Percentiles rank a stretch among this genome's conserved stretches.
phyloP scores from a whole-genome alignment of 2,329 filamentous ascomycete species.

The Thielaviopsis cerberus region DNA sequence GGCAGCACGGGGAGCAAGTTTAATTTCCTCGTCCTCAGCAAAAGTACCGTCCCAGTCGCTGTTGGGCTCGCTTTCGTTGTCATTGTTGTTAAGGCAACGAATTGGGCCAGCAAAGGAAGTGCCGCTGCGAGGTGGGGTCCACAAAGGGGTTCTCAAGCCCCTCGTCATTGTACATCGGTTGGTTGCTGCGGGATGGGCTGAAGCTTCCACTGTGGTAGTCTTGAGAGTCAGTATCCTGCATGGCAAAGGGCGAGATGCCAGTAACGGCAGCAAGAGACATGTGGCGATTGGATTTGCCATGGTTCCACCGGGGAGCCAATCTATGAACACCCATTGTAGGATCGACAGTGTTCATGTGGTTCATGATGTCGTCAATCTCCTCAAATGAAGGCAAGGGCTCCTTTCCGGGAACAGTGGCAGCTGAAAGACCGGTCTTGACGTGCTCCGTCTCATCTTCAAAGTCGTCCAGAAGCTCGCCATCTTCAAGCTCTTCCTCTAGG shows the following conservation, averaged over 20 bases:
- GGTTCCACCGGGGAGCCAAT: constrained; percentile 27
- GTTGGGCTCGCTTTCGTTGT: constrained; percentile 30
- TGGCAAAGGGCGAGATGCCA: background rate
- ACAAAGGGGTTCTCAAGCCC: constrained; percentile 46
- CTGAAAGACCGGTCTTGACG: constrained; percentile 12
- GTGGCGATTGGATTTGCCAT: constrained; percentile 23
- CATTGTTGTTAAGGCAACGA: constrained; percentile 40
- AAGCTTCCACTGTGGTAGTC: constrained; percentile 47
- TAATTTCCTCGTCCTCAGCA: constrained; percentile 64
- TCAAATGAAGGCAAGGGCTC: constrained; percentile 39
- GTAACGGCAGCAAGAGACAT: constrained; percentile 21
- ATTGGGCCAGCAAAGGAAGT: constrained; percentile 35
- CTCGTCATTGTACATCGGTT: constrained; percentile 20
- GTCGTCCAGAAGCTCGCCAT: constrained; percentile 15
- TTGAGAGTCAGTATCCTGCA: background rate
- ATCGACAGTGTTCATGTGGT: constrained; percentile 56
- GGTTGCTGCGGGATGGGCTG: constrained; percentile 46
- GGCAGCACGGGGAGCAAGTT: constrained; percentile 58
- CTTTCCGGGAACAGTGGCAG: constrained; percentile 18
- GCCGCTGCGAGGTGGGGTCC: constrained; percentile 44
- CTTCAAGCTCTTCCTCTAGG: constrained; percentile 16
- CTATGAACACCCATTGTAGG: constrained; percentile 59
- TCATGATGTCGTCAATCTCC: constrained; percentile 87
- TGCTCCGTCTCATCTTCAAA: constrained; percentile 11
- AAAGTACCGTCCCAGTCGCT: constrained; percentile 90